phyloP scores from a whole-genome alignment of 2,329 filamentous ascomycete genomes.

The Claviceps capensis region DNA sequence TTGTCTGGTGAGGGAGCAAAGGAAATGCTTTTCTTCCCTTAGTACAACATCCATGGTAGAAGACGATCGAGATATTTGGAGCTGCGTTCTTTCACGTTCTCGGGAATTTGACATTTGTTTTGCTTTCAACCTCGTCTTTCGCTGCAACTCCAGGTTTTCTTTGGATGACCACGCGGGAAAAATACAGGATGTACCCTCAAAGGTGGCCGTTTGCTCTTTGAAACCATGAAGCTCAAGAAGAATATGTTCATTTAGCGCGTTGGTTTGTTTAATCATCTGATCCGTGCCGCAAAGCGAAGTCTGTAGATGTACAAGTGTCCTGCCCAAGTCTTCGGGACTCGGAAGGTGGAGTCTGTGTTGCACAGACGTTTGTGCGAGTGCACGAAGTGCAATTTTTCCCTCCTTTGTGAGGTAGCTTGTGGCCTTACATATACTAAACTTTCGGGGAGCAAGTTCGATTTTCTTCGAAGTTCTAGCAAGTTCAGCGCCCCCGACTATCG shows the following conservation, averaged over 20 bases:
- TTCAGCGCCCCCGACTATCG: conserved; percentile 16
- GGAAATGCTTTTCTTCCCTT: conserved; percentile 43
- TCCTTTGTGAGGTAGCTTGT: conserved; percentile 31
- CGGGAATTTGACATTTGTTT: conserved; percentile 50
- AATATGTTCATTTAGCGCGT: conserved; percentile 42
- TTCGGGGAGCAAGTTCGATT: conserved; percentile 29
- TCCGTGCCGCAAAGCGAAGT: conserved; percentile 38
- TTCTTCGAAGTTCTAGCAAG: neutral
- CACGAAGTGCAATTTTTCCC: conserved; percentile 40
- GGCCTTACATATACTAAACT: conserved; percentile 14
- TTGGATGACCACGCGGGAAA: conserved; percentile 46
- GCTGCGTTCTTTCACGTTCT: conserved; percentile 35
- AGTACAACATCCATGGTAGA: conserved; percentile 44
- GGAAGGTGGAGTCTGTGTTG: conserved; percentile 35
- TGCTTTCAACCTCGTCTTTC: conserved; percentile 52
- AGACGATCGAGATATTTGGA: conserved; percentile 17
- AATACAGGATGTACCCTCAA: conserved; percentile 35
- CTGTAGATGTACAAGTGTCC: conserved; percentile 41
- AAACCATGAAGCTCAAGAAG: conserved; percentile 32
- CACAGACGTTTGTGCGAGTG: conserved; percentile 39
- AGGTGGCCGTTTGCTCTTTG: conserved; percentile 24
- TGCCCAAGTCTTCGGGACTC: conserved; percentile 34
- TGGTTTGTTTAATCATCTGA: conserved; percentile 40
- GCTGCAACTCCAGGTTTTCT: conserved; percentile 61
- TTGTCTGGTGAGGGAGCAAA: conserved; percentile 42